Evolutionary conservation across 2,329 filamentous ascomycete genomes (phyloP).

Genomic region (Zymoseptoria passerinii): DNA sequence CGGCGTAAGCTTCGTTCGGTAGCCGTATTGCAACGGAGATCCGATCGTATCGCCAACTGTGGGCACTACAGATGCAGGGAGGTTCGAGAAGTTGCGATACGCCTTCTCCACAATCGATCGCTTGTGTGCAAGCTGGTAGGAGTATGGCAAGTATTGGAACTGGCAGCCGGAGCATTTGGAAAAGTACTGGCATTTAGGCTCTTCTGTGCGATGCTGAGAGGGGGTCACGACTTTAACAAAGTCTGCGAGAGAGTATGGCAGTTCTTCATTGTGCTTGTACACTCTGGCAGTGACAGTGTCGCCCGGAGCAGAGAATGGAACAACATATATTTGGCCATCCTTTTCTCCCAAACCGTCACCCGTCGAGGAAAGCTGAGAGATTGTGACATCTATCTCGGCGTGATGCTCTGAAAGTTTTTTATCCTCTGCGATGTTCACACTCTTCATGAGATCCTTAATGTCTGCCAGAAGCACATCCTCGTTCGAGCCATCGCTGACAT

Average conservation of each 20-base stretch:
- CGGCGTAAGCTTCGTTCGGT: constrained; percentile 92
- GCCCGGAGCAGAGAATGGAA: constrained; percentile 82
- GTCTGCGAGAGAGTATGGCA: constrained; percentile 69
- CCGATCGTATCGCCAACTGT: constrained; percentile 74
- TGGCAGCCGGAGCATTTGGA: constrained; percentile 82
- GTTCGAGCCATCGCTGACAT: constrained; percentile 38
- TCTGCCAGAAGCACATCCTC: constrained; percentile 43
- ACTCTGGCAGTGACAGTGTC: constrained; percentile 73
- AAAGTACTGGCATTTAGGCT: constrained; percentile 78
- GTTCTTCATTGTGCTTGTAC: constrained; percentile 57
- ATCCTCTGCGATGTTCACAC: constrained; percentile 16
- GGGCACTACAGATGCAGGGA: constrained; percentile 68
- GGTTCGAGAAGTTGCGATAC: constrained; percentile 80
- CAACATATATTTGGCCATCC: constrained; percentile 66
- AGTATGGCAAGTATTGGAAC: constrained; percentile 92
- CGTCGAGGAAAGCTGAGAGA: constrained; percentile 76
- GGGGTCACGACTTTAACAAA: constrained; percentile 69
- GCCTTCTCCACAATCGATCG: constrained; percentile 81
- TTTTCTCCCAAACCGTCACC: constrained; percentile 79
- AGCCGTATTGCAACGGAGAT: constrained; percentile 83
- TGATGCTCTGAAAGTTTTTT: constrained; percentile 49
- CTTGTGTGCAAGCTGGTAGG: constrained; percentile 78
- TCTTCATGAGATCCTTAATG: constrained; percentile 36
- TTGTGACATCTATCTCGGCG: constrained; percentile 72
- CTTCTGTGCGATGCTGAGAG: constrained; percentile 67